Base-by-base conservation (phyloP, 2,329 filamentous ascomycete species). In the Fusarium graminum region DNA sequence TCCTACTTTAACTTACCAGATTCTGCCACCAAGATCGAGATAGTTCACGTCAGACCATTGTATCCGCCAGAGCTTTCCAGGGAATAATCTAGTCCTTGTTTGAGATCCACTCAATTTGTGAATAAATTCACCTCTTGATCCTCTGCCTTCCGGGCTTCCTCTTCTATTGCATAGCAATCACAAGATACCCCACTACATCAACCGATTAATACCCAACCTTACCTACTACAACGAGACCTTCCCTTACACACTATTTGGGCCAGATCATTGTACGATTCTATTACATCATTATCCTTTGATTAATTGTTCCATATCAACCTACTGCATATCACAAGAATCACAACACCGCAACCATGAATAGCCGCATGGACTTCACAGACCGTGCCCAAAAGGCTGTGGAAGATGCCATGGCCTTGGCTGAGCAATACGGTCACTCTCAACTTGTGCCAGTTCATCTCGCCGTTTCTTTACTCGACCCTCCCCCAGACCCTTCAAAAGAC, bases 301-400 rank as follows among this genome's bases (percentile, higher is more conserved):
- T 36, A n/a, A 36, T 17, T 36, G 34, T 36, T 36, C 10, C 34
- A 36, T 36, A 36, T n/a, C 34, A n/a, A 36, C 34, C 34, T 17
- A 36, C 34, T 29, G 49, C 32, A 26, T 22, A 46, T 34, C 50
- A 61, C 51, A 42, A 44, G 42, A 29, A 34, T 46, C n/a, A 55
- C 41, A 59, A 47, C 41, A 59, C 46, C 51, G 19, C 46, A 76
- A 87, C 70, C 70, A 92, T 93, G 91, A 87, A 86, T 79, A 86
- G 89, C 51, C 87, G 89, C 74, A 92, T 94, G 89, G 90, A 96
- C 77, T 97, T 97, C 78, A 99, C 95, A 69, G 94, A 98, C 80
- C 85, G 92, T 80, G 95, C 92, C 69, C 92, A 94, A 77, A 92
- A 94, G 82, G 92, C 94, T 74, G 85, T 99, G 76, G 88, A 92